These are phyloP conservation scores for Candida dubliniensis DNA, from an alignment of 1,139 yeast species.

Conservation along the genomic window DNA sequence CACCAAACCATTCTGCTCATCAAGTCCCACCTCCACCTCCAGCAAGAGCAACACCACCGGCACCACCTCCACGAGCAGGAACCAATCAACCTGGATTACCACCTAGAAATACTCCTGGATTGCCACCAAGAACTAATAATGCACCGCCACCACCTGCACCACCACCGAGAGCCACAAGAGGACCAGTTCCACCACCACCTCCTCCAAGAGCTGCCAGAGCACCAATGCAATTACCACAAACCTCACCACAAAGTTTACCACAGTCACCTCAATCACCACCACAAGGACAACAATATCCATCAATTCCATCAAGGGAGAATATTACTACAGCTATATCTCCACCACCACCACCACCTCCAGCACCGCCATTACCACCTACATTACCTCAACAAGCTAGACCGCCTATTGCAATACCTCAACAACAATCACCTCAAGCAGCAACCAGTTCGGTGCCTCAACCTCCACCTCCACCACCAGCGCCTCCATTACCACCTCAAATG, in stretches of 20 bases:
- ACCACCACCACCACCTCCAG: constrained; percentile 18
- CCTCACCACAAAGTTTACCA: not conserved
- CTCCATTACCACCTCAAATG: constrained; percentile 10
- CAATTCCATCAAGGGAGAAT: constrained; percentile 10
- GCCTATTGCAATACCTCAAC: constrained; percentile 28
- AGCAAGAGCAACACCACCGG: constrained; percentile 17
- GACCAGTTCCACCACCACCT: constrained; percentile 19
- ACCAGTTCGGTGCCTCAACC: constrained; percentile 9
- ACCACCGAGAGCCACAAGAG: constrained; percentile 17
- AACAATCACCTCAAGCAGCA: constrained; percentile 12
- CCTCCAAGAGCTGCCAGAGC: constrained; percentile 21
- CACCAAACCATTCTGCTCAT: constrained; percentile 3
- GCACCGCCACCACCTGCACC: constrained; percentile 16
- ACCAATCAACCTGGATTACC: constrained; percentile 18
- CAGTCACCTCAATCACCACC: constrained; percentile 8
- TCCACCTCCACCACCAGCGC: constrained; percentile 9
- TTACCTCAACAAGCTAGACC: constrained; percentile 23
- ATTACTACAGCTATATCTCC: constrained; percentile 6
- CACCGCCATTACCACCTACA: constrained; percentile 21
- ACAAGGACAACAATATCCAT: constrained; percentile 6
- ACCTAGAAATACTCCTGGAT: constrained; percentile 8
- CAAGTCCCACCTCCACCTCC: constrained; percentile 11
- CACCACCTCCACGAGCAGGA: constrained; percentile 17
- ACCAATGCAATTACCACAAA: constrained; percentile 18
- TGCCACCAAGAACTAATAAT: constrained; percentile 7